Evolutionary conservation across 805 yeast genomes (phyloP).

Genomic region (Metschnikowia santaceciliae): DNA sequence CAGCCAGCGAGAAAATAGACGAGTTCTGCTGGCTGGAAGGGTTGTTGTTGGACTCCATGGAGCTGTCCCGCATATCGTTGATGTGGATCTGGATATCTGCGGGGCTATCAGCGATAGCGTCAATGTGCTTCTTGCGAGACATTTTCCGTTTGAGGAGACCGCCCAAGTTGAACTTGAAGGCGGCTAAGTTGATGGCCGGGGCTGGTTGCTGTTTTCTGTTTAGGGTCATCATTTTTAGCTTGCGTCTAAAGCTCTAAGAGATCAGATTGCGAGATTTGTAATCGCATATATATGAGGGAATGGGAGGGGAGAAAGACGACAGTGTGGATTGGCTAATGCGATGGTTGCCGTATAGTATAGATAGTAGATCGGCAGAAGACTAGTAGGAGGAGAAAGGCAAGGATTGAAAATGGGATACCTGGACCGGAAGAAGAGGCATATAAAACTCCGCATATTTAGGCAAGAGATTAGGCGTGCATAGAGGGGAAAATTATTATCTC

Average conservation of each 20-base stretch:
- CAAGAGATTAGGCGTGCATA: slow-evolving; percentile 3
- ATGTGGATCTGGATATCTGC: slow-evolving; percentile 6
- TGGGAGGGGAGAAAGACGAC: not conserved
- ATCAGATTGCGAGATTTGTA: not conserved
- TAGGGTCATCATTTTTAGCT: slow-evolving; percentile 13
- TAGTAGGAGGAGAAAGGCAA: not conserved
- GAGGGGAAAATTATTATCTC: slow-evolving; percentile 1
- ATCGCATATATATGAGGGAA: not conserved
- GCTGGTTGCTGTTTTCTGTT: slow-evolving; percentile 14
- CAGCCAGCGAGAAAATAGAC: slow-evolving; percentile 3
- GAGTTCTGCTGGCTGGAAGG: slow-evolving; percentile 2
- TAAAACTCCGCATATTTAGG: slow-evolving; percentile 5
- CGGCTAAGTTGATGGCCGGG: slow-evolving; percentile 5
- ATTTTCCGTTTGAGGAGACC: slow-evolving; percentile 18
- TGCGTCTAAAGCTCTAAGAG: not conserved
- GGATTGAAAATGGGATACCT: not conserved
- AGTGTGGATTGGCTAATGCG: not conserved
- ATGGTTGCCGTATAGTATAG: no score
- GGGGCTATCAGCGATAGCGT: slow-evolving; percentile 9
- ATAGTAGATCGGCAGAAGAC: not conserved
- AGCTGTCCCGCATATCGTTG: not conserved
- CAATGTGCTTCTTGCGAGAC: slow-evolving; percentile 15
- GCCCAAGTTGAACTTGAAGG: slow-evolving; percentile 16
- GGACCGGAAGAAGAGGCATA: not conserved
- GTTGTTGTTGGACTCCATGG: slow-evolving; percentile 1